These are phyloP conservation scores for Medicago lupulina DNA, from an alignment of 306 rosid genomes.

Conservation along the genomic window DNA sequence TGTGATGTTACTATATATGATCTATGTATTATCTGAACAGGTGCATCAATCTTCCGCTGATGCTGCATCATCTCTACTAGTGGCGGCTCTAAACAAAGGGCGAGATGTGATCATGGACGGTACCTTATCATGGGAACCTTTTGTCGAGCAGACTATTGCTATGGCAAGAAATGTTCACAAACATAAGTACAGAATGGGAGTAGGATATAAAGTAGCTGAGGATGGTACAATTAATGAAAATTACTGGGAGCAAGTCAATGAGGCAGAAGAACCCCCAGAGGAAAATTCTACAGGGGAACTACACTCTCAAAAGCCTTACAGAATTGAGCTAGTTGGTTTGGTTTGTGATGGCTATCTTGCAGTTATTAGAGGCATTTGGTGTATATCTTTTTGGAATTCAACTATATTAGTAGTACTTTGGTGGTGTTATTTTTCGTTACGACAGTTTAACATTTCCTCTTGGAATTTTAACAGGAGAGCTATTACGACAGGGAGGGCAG, in stretches of 20 bases:
- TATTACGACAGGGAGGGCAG: constrained; percentile 71
- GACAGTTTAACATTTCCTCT: neutral
- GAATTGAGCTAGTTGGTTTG: constrained; percentile 89
- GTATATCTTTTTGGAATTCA: neutral
- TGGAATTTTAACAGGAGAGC: constrained; percentile 67
- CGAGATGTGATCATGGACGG: neutral
- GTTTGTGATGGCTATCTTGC: constrained; percentile 93
- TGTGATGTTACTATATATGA: neutral
- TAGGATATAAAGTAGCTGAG: constrained; percentile 49
- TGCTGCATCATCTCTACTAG: neutral
- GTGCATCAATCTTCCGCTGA: neutral
- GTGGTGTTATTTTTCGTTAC: neutral
- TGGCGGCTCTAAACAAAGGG: neutral
- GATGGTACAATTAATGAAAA: constrained; percentile 70
- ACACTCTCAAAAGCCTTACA: constrained; percentile 63
- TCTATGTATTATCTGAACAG: neutral
- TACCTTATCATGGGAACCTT: neutral
- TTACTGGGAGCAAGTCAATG: constrained; percentile 75
- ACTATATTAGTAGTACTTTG: neutral
- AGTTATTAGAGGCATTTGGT: constrained; percentile 91
- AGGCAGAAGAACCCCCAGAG: constrained; percentile 35
- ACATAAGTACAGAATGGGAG: neutral
- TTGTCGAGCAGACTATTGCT: neutral
- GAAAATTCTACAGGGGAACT: constrained; percentile 7
- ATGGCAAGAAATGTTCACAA: constrained; percentile 4